Evolutionary conservation across 768 basidiomycete species (phyloP), one percentile per base, ranked within the genome.

Genomic region (Trametopsis cervina): DNA sequence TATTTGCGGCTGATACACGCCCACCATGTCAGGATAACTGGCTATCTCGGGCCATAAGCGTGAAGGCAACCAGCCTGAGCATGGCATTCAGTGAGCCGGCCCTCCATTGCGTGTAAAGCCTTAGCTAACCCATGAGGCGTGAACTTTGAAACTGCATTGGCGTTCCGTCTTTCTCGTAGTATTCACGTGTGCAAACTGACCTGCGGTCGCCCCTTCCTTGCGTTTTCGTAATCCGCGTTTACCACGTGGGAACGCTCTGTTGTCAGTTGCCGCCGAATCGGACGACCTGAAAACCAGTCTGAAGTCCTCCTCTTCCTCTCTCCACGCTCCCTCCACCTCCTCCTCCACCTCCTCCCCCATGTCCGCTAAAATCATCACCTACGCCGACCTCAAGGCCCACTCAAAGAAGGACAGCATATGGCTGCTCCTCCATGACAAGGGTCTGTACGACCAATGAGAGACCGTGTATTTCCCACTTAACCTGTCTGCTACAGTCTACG

Each of bases 351-450:
- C 42, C 18, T 15, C 40, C 45, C 42, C 53, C 48, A 52, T 65
- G 65, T 47, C 62, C 60, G 65, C 70, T 57, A 88, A 80, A 67
- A 66, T 76, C 47, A 59, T 89, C 63, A 79, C 81, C 55, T 66
- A 73, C 64, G 84, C 87, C 36, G 80, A 91, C 65, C 84, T 96
- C 64, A 82, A 89, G 57, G 73, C 74, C 45, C 78, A 95, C 76
- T 77, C 69, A 56, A 72, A 74, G 45, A 87, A 86, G 69, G 81
- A 89, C 50, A 80, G 69, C 54, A 70, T 96, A 57, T 95, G 81
- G 68, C 66, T 95, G 63, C 79, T 94, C 57, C 67, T 98, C 54
- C 80, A 88, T 67, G 81, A 78, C 63, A 94, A 95, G 64, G 90
- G 92, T 90, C 17, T 40, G 69, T 53, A 29, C 20, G 12, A 27